These are phyloP conservation scores for Achaetomiella virescens DNA, from an alignment of 495 filamentous ascomycete genomes.

Conservation along the genomic window DNA sequence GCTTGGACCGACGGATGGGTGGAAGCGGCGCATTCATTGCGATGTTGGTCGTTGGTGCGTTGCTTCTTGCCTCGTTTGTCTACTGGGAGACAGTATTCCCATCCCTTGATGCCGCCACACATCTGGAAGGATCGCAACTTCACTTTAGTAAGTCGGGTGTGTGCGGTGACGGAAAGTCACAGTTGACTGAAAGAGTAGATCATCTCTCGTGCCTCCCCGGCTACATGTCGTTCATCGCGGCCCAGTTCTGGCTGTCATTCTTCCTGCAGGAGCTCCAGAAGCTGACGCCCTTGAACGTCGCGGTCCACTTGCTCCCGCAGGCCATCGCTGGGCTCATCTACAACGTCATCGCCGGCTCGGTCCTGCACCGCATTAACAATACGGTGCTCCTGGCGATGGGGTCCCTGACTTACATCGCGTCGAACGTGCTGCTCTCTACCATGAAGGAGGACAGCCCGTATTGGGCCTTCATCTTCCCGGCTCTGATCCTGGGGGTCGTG, in stretches of 20 bases:
- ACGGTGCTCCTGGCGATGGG: conserved; percentile 45
- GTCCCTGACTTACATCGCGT: conserved; percentile 36
- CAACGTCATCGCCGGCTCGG: conserved; percentile 43
- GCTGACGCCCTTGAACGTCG: conserved; percentile 45
- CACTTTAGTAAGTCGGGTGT: conserved; percentile 37
- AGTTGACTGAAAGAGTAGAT: conserved; percentile 37
- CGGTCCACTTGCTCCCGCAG: conserved; percentile 51
- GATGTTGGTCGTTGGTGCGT: conserved; percentile 53
- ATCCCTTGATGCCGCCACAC: conserved; percentile 50
- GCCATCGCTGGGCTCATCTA: conserved; percentile 47
- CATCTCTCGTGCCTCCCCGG: conserved; percentile 46
- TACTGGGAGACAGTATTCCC: conserved; percentile 52
- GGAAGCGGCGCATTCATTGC: conserved; percentile 55
- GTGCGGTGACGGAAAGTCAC: not conserved
- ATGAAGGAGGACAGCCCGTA: conserved; percentile 39
- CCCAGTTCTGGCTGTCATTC: conserved; percentile 49
- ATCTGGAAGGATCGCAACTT: conserved; percentile 51
- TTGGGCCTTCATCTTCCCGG: conserved; percentile 54
- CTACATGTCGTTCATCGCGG: conserved; percentile 46
- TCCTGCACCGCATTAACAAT: conserved; percentile 46
- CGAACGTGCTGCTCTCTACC: conserved; percentile 39
- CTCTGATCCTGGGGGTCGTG: conserved; percentile 47
- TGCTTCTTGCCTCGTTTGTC: conserved; percentile 50
- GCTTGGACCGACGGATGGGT: conserved; percentile 48
- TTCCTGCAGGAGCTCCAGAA: conserved; percentile 50